These are phyloP conservation scores for Pelargonium cotyledonis DNA, from an alignment of 441 rosid genomes.

Conservation along the genomic window DNA sequence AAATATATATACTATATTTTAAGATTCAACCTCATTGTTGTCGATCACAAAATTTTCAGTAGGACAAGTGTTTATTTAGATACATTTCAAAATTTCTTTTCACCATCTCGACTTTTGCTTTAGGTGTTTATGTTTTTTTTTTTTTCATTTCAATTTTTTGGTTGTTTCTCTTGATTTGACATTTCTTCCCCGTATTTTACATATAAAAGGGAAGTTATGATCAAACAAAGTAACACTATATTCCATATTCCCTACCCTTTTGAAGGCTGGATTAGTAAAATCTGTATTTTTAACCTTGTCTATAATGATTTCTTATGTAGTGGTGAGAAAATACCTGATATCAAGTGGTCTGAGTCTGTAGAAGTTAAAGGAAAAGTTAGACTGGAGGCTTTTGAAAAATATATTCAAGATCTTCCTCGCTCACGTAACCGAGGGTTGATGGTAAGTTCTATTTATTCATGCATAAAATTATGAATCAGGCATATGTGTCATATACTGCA, in stretches of 20 bases:
- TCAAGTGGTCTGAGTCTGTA: constrained; percentile 28
- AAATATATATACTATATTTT: no score
- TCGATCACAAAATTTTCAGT: background rate
- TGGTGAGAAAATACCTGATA: constrained; percentile 33
- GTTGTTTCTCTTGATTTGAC: background rate
- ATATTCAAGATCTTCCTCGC: constrained; percentile 34
- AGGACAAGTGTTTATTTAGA: background rate
- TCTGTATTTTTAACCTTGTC: constrained; percentile 13
- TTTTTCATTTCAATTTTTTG: background rate
- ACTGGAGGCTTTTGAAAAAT: constrained; percentile 34
- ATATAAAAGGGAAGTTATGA: background rate
- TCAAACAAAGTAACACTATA: background rate
- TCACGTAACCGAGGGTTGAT: constrained; percentile 33
- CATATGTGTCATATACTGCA: constrained; percentile 1
- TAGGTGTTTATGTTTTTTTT: background rate
- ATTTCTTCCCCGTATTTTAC: background rate
- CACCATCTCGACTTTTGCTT: background rate
- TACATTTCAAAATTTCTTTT: background rate
- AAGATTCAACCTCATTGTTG: no score
- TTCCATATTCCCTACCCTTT: background rate
- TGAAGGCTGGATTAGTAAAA: constrained; percentile 7
- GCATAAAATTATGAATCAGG: constrained; percentile 11
- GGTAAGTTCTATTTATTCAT: constrained; percentile 22
- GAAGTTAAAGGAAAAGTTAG: constrained; percentile 39
- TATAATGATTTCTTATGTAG: constrained; percentile 23